These are phyloP conservation scores for Vanrija pseudolonga DNA, from an alignment of 1,284 basidiomycete genomes.

Conservation along the genomic window DNA sequence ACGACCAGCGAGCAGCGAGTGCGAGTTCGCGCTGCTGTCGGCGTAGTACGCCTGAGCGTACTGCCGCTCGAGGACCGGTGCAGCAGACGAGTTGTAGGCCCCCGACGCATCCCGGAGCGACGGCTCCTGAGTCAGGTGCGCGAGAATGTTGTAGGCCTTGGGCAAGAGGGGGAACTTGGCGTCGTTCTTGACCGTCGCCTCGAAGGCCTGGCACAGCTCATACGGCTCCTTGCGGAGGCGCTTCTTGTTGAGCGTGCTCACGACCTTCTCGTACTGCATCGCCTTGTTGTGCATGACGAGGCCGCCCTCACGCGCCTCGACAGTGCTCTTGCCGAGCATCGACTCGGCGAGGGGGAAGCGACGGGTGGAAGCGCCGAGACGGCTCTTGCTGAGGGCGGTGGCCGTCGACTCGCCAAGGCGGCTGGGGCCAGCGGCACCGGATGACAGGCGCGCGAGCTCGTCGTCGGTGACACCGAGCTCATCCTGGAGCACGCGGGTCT, in stretches of 20 bases:
- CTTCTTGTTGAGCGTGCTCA: constrained; percentile 56
- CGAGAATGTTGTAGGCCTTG: constrained; percentile 46
- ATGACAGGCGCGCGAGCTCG: constrained; percentile 31
- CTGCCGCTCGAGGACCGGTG: constrained; percentile 48
- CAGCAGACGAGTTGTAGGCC: constrained; percentile 1
- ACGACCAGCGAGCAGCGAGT: constrained; percentile 28
- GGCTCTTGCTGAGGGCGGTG: constrained; percentile 25
- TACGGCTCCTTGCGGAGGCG: constrained; percentile 36
- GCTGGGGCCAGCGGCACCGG: constrained; percentile 2
- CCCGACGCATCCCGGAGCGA: constrained; percentile 45
- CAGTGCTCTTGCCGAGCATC: constrained; percentile 24
- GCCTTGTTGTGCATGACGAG: constrained; percentile 77
- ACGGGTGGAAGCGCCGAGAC: constrained; percentile 31
- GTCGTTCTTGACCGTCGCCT: constrained; percentile 37
- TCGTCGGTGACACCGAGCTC: constrained; percentile 47
- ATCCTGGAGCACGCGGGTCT: constrained; percentile 41
- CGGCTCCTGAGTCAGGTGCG: constrained; percentile 51
- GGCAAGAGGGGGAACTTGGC: constrained; percentile 49
- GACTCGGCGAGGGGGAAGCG: constrained; percentile 39
- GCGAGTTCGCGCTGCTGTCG: constrained; percentile 20
- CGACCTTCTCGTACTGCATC: constrained; percentile 85
- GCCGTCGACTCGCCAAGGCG: constrained; percentile 20
- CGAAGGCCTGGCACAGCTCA: constrained; percentile 35
- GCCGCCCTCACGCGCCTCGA: constrained; percentile 38
- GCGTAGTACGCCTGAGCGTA: constrained; percentile 52